Base-by-base conservation (phyloP, 441 rosid genomes). In the Flueggea neowawraea region DNA sequence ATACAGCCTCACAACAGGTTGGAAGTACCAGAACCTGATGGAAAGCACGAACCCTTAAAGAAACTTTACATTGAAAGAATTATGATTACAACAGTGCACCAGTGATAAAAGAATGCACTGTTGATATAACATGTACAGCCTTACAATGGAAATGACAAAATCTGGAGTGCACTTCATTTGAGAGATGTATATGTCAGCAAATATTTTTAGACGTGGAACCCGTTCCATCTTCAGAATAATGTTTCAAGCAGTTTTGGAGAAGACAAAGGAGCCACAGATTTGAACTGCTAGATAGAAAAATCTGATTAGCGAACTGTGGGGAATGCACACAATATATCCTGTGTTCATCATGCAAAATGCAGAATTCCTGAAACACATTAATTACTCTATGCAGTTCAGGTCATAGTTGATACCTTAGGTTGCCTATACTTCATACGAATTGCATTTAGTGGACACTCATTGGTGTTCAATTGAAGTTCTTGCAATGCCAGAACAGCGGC, bases 371-470 rank as follows among this genome's bases (percentile, higher is more conserved):
- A 36, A 36, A 36, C 9, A 8, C 41, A 4, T 36, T 36, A 5
- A 36, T 36, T 5, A 36, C 41, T 36, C 4, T 5, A 8, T 36
- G 41, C 41, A 36, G 6, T 3, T 36, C 41, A 36, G 0, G 41
- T 5, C 41, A 36, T 36, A 36, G 41, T 1, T 31, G 55, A 61
- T 84, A 87, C 96, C 96, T 89, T 82, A 64, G 70, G 62, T 54
- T 89, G 92, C 58, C 77, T 80, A 52, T 87, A 89, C 78, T 89
- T 92, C 64, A 75, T 80, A 0, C 88, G 85, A 28, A 87, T 77
- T 0, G 94, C 87, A 66, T 69, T 70, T 22, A 87, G 83, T 55
- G 85, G 66, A 71, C 88, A 87, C 50, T 78, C 81, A 12, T 64
- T 69, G 48, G 74, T 82, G 73, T 83, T 84, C 69, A 79, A 74